phyloP scores from a whole-genome alignment of 108 stramenopile genomes.

The Epithemia pelagica region DNA sequence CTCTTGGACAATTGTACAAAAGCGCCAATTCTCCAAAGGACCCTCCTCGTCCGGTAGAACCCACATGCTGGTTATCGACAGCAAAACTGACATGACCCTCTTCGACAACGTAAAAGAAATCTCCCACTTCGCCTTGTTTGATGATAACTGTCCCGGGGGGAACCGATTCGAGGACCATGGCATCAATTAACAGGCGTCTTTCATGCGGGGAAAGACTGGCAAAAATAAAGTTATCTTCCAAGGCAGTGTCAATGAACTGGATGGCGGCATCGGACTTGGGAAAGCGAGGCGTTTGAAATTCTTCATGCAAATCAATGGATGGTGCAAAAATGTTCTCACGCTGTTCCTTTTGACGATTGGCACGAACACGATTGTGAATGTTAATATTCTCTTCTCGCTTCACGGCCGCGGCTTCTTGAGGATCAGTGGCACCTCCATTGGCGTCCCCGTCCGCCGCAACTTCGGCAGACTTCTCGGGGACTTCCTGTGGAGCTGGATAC shows the following conservation, averaged over 20 bases:
- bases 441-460: background rate
- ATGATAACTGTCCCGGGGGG: constrained; percentile 81
- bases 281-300: constrained; percentile 58
- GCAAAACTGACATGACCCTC: constrained; percentile 80
- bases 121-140: constrained; percentile 83
- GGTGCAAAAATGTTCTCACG: constrained; percentile 70
- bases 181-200: constrained; percentile 75
- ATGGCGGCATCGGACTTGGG: constrained; percentile 71
- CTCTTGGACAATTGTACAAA: constrained; percentile 86
- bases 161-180: constrained; percentile 78
- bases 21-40: constrained; percentile 88
- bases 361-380: constrained; percentile 61
- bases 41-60: constrained; percentile 71
- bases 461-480: background rate
- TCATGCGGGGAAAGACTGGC: constrained; percentile 63
- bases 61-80: constrained; percentile 80
- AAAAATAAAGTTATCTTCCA: constrained; percentile 87
- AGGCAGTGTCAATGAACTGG: constrained; percentile 73
- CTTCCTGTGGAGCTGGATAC: background rate
- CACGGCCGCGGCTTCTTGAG: constrained; percentile 21
- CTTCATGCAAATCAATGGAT: constrained; percentile 65
- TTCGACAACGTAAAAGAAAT: constrained; percentile 88
- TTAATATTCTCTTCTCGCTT: constrained; percentile 73
- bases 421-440: background rate
- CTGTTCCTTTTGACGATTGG: constrained; percentile 38